These are phyloP conservation scores for Ogataea ganodermae DNA, from an alignment of 805 yeast genomes.

Conservation along the genomic window DNA sequence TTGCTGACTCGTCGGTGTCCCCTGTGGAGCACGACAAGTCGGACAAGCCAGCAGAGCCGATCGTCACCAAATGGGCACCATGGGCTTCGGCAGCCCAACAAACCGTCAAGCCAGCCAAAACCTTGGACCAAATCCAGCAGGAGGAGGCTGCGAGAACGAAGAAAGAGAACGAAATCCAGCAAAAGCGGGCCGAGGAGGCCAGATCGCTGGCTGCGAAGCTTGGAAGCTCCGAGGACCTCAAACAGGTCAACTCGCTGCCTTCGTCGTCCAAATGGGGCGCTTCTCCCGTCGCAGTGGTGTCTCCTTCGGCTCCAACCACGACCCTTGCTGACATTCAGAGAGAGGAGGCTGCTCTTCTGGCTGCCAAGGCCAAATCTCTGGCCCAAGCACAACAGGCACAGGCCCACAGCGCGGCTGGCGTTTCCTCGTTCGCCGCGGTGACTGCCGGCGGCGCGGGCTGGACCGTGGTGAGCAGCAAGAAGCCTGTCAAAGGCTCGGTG, in stretches of 20 bases:
- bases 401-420: slow-evolving; percentile 27
- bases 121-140: slow-evolving; percentile 62
- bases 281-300: slow-evolving; percentile 31
- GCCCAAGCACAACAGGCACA: slow-evolving; percentile 15
- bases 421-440: slow-evolving; percentile 30
- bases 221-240: slow-evolving; percentile 21
- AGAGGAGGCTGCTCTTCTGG: slow-evolving; percentile 46
- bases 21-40: slow-evolving; percentile 7
- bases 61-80: slow-evolving; percentile 43
- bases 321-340: slow-evolving; percentile 63
- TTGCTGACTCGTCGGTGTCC: no score
- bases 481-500: slow-evolving; percentile 32
- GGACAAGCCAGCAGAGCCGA: slow-evolving; percentile 34
- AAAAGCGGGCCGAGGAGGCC: slow-evolving; percentile 27
- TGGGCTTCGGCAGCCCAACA: slow-evolving; percentile 25
- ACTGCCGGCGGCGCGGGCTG: slow-evolving; percentile 28
- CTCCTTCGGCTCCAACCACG: slow-evolving; percentile 33
- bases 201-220: slow-evolving; percentile 25
- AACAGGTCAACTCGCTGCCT: slow-evolving; percentile 37
- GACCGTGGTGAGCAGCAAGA: slow-evolving; percentile 45
- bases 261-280: slow-evolving; percentile 45
- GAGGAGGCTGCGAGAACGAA: slow-evolving; percentile 45
- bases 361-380: slow-evolving; percentile 33
- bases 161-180: slow-evolving; percentile 18
- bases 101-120: slow-evolving; percentile 42